Evolutionary conservation across 345 rosid genomes (phyloP).

Genomic region (Chamaenerion angustifolium): DNA sequence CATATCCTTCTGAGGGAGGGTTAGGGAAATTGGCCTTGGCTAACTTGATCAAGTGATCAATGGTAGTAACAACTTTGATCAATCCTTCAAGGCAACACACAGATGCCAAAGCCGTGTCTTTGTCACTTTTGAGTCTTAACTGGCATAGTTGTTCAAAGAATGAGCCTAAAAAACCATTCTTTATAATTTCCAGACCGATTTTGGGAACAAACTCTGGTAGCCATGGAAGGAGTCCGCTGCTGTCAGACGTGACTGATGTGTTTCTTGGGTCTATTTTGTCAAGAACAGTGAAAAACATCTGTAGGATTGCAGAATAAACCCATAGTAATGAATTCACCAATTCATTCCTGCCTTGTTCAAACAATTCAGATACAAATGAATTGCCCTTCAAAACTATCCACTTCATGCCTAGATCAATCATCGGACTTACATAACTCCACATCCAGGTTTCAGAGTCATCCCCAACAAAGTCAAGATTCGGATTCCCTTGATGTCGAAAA

Average conservation of each 20-base stretch:
- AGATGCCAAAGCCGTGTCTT: constrained; percentile 53
- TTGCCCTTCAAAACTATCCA: constrained; percentile 41
- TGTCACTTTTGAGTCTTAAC: constrained; percentile 34
- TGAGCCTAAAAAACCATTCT: constrained; percentile 42
- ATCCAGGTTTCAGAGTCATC: constrained; percentile 41
- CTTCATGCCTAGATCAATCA: constrained; percentile 60
- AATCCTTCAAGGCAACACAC: constrained; percentile 59
- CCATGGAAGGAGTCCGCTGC: constrained; percentile 36
- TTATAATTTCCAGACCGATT: constrained; percentile 63
- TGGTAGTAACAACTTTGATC: constrained; percentile 22
- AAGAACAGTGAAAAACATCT: constrained; percentile 54
- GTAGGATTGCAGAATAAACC: constrained; percentile 57
- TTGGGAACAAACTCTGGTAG: constrained; percentile 84
- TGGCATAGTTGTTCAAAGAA: constrained; percentile 39
- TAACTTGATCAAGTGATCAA: constrained; percentile 47
- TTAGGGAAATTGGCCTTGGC: constrained; percentile 24
- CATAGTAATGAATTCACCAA: constrained; percentile 35
- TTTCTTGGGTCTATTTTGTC: constrained; percentile 40
- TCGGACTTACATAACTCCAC: constrained; percentile 65
- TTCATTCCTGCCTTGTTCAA: constrained; percentile 19
- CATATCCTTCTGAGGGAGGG: constrained; percentile 21
- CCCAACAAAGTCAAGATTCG: constrained; percentile 10
- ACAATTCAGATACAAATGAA: constrained; percentile 20
- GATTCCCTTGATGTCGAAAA: constrained; percentile 28
- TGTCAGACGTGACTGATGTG: constrained; percentile 10